Base-by-base conservation (phyloP, 148 eudicot species). In the Fagopyrum esculentum region DNA sequence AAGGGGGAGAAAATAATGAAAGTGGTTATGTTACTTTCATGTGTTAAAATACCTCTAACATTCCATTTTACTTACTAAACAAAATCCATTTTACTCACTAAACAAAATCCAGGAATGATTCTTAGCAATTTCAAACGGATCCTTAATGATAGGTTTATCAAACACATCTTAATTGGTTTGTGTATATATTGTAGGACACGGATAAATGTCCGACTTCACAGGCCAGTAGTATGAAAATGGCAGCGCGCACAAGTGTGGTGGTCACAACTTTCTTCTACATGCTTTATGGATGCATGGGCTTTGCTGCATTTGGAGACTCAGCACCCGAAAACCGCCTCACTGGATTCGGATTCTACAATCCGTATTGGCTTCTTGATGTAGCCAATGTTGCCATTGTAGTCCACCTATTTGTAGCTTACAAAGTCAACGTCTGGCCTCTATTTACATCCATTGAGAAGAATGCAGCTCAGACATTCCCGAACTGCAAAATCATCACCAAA, bases 251-350 rank as follows among this genome's bases (percentile, higher is more conserved):
- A 26, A 19, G 43, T n/a, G 17, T 73, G 8, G 57, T 22, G 4
- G 40, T 50, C 30, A 73, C 75, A 49, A 49, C 60, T 4, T 6
- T 50, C 8, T 73, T 73, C 75, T 73, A 73, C 60, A 22, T 22
- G 8, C 57, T 73, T 35, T 49, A 44, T 22, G 75, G 75, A 7
- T 49, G 75, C 17, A 19, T 50, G 0, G 75, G 75, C 56, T 73
- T 50, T 50, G 75, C 75, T 73, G 75, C 75, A 9, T 73, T 73
- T 10, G 75, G 75, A 6, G 40, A 73, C 57, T 6, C 11, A 8
- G 44, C 60, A 9, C 75, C 75, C 7, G 59, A 60, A 16, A 73
- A 73, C 44, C 15, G 29, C 8, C 57, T 73, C 16, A 73, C 75
- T 11, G 75, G 59, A 2, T 73, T 73, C 45, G 45, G 75, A 2